A percentile compares a stretch with the other conserved stretches of the same genome.
phyloP scores from a whole-genome alignment of 345 rosid genomes.

The Eucalyptus tenuipes region DNA sequence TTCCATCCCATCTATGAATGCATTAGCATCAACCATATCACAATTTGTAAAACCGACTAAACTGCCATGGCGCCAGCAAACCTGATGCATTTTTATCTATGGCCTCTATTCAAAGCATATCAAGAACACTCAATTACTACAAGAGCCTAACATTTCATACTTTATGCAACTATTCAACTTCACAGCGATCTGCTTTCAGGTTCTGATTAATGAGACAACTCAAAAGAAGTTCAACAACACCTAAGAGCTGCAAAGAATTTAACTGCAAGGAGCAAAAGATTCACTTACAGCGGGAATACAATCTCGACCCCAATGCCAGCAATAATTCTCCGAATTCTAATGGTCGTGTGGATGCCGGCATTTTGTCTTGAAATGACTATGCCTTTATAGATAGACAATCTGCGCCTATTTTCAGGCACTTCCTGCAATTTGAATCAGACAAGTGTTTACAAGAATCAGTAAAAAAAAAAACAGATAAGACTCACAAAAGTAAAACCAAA shows the following conservation, averaged over 20 bases:
- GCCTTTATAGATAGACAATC: constrained; percentile 73
- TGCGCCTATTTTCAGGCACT: constrained; percentile 70
- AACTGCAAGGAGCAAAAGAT: neutral
- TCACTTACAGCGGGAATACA: constrained; percentile 41
- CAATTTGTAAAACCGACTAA: neutral
- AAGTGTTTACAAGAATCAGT: neutral
- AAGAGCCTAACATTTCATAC: neutral
- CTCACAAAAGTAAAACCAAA: neutral
- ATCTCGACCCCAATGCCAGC: constrained; percentile 77
- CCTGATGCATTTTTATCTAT: neutral
- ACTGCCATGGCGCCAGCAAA: neutral
- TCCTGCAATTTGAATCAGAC: constrained; percentile 29
- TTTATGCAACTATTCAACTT: neutral
- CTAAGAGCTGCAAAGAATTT: neutral
- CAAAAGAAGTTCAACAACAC: neutral
- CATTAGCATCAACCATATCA: neutral
- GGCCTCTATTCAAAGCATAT: neutral
- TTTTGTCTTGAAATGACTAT: constrained; percentile 79
- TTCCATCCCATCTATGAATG: neutral
- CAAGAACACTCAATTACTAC: neutral
- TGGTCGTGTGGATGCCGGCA: constrained; percentile 84
- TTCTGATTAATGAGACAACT: neutral
- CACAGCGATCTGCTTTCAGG: neutral
- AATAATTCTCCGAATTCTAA: constrained; percentile 71
- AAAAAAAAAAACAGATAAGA: neutral